Conservation (phyloP, 305 asterid genomes). For the Nicotiana rustica region DNA sequence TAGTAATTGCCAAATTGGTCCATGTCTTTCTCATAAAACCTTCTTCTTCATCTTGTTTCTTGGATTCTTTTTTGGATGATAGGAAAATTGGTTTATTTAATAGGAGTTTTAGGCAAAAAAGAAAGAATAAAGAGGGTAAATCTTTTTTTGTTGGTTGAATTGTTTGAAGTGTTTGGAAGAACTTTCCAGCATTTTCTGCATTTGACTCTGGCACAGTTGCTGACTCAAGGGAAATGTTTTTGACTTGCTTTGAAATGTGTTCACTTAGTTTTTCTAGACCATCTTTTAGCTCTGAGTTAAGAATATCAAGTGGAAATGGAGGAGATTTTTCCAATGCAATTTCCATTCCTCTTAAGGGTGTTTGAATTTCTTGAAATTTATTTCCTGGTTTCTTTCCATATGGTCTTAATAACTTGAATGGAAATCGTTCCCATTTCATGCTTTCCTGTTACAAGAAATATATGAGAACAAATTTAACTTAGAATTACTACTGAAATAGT, state of each 20-base stretch:
- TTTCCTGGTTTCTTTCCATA: conserved; percentile 58
- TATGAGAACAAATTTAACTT: not conserved
- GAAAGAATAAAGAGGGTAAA: conserved; percentile 66
- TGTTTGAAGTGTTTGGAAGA: conserved; percentile 57
- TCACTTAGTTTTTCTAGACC: conserved; percentile 44
- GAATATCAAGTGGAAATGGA: conserved; percentile 50
- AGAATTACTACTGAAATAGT: no score
- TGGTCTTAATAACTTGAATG: conserved; percentile 54
- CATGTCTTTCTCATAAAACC: conserved; percentile 33
- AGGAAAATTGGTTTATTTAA: conserved; percentile 41
- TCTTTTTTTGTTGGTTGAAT: conserved; percentile 43
- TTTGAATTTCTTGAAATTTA: conserved; percentile 57
- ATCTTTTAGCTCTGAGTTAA: conserved; percentile 49
- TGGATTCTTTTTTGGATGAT: conserved; percentile 40
- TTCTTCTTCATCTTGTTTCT: conserved; percentile 22
- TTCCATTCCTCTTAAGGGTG: conserved; percentile 76
- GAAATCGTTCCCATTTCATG: conserved; percentile 75
- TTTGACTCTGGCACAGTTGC: conserved; percentile 53
- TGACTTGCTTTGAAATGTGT: conserved; percentile 54
- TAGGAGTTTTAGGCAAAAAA: conserved; percentile 66
- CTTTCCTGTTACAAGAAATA: conserved; percentile 58
- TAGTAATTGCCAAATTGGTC: conserved; percentile 33
- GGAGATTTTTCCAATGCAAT: conserved; percentile 55
- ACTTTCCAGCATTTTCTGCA: conserved; percentile 38
- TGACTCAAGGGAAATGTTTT: conserved; percentile 45